Conservation (phyloP, 495 filamentous ascomycete species). For the Rhypophila decipiens region DNA sequence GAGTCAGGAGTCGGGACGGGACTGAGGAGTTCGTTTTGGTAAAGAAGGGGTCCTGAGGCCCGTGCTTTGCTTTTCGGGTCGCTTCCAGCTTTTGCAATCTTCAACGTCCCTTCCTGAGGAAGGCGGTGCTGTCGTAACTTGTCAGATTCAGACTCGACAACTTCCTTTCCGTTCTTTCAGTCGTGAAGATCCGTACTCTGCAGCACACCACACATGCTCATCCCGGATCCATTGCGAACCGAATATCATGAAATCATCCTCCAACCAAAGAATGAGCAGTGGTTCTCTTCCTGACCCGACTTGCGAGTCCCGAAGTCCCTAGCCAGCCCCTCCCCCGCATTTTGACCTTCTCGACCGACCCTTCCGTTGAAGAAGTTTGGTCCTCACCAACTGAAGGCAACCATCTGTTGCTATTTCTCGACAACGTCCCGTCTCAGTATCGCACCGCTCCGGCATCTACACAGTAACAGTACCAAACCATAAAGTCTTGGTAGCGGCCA, state of each 20-base stretch:
- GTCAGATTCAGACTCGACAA: too few species aligned
- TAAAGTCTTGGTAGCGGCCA: too few species aligned
- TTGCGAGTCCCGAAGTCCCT: background rate
- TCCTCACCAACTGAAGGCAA: background rate
- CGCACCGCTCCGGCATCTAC: background rate
- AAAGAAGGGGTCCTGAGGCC: too few species aligned
- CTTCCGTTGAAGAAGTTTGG: background rate
- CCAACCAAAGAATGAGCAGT: background rate
- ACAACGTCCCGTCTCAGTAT: background rate
- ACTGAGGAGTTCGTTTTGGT: too few species aligned
- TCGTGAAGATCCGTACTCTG: background rate
- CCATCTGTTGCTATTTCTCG: background rate
- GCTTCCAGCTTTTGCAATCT: too few species aligned
- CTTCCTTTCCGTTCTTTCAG: too few species aligned
- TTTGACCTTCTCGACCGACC: background rate
- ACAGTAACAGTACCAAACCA: too few species aligned
- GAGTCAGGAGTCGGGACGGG: too few species aligned
- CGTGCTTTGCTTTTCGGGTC: too few species aligned
- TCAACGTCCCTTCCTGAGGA: too few species aligned
- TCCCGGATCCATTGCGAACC: background rate
- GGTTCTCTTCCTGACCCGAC: conserved; percentile 1
- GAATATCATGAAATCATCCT: background rate
- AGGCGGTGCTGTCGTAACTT: too few species aligned
- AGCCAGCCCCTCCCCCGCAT: conserved; percentile 4
- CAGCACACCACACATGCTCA: background rate